Conservation (phyloP, 345 rosid species). For the Bretschneidera sinensis region DNA sequence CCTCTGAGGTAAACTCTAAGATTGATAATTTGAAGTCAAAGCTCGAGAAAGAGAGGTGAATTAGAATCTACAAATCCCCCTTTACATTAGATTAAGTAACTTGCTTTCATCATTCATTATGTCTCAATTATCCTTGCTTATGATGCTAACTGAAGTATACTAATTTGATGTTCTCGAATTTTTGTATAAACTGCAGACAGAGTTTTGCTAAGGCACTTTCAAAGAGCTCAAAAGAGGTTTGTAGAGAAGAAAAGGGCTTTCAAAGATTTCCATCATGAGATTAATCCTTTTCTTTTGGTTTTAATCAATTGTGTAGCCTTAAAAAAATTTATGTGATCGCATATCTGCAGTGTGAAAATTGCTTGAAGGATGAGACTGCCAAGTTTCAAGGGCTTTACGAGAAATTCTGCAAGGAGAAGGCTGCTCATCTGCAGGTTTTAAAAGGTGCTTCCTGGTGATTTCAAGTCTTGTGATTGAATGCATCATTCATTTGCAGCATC, state of each 20-base stretch:
- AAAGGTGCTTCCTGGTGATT: conserved; percentile 37
- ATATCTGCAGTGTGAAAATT: conserved; percentile 51
- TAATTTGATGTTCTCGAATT: conserved; percentile 5
- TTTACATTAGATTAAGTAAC: no score
- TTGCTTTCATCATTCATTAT: neutral
- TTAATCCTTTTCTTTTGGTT: neutral
- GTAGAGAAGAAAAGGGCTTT: conserved; percentile 9
- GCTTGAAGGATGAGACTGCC: conserved; percentile 58
- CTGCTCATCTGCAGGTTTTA: conserved; percentile 45
- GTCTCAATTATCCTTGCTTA: neutral
- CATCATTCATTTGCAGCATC: neutral
- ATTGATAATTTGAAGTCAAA: conserved; percentile 65
- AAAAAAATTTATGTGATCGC: conserved; percentile 5
- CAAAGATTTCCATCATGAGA: neutral
- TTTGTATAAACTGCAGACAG: conserved; percentile 45
- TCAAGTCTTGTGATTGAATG: neutral
- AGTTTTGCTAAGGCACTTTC: conserved; percentile 55
- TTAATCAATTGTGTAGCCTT: neutral
- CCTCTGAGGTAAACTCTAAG: conserved; percentile 61
- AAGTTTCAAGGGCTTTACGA: conserved; percentile 61
- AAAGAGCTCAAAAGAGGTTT: conserved; percentile 83
- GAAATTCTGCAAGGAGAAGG: conserved; percentile 65
- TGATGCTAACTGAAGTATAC: neutral
- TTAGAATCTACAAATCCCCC: neutral
- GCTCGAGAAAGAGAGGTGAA: conserved; percentile 77